Evolutionary conservation across 2,329 filamentous ascomycete species (phyloP).

Genomic region (Claviceps maximensis): DNA sequence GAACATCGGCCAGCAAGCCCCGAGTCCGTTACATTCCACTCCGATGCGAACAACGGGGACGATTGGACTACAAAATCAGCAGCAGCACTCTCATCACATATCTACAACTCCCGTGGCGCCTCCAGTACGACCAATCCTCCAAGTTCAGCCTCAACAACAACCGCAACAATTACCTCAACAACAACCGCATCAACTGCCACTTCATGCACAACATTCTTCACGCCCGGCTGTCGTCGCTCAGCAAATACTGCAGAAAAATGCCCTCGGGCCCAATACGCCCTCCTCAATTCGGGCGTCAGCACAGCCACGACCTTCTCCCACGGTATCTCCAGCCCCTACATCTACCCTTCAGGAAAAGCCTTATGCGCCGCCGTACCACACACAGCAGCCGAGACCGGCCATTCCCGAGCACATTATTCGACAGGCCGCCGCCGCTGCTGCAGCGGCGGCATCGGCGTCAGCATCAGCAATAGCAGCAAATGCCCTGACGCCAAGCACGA

Average conservation of each 20-base stretch:
- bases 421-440: slow-evolving; percentile 19
- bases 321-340: slow-evolving; percentile 13
- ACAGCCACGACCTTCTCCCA: slow-evolving; percentile 11
- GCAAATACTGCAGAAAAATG: slow-evolving; percentile 13
- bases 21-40: slow-evolving; percentile 21
- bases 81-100: slow-evolving; percentile 13
- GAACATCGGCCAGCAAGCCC: slow-evolving; percentile 19
- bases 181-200: slow-evolving; percentile 15
- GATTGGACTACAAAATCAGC: slow-evolving; percentile 18
- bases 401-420: slow-evolving; percentile 29
- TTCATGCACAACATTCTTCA: slow-evolving; percentile 8
- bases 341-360: slow-evolving; percentile 17
- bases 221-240: slow-evolving; percentile 21
- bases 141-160: slow-evolving; percentile 14
- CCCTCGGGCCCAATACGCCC: slow-evolving; percentile 10
- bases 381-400: slow-evolving; percentile 22
- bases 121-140: slow-evolving; percentile 21
- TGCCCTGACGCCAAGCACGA: slow-evolving; percentile 15
- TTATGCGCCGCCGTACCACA: slow-evolving; percentile 16
- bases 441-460: slow-evolving; percentile 12
- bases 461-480: slow-evolving; percentile 11
- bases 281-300: slow-evolving; percentile 21
- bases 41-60: slow-evolving; percentile 15
- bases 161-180: slow-evolving; percentile 10
- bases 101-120: slow-evolving; percentile 22